phyloP scores from a whole-genome alignment of 495 filamentous ascomycete genomes.

The Penicillium antarcticum region DNA sequence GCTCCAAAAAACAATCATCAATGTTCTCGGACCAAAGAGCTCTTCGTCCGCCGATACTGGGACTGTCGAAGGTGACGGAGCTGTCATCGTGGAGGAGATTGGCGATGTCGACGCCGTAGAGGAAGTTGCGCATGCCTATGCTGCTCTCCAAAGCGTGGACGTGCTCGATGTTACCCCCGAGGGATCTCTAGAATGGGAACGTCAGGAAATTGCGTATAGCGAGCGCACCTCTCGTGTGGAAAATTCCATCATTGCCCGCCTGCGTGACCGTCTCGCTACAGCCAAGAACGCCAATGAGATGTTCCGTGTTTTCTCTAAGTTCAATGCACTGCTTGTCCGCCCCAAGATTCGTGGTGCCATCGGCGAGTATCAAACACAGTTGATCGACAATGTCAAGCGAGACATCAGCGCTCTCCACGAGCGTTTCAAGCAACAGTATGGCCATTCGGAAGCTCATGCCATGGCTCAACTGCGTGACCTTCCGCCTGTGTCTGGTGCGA shows the following conservation, averaged over 20 bases:
- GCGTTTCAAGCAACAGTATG: constrained; percentile 97
- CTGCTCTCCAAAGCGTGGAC: constrained; percentile 88
- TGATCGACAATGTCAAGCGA: constrained; percentile 95
- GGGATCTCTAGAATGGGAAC: constrained; percentile 85
- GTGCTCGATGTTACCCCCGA: constrained; percentile 86
- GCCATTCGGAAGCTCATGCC: constrained; percentile 92
- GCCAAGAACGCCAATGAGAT: constrained; percentile 97
- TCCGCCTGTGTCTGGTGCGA: constrained; percentile 91
- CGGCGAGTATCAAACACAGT: constrained; percentile 92
- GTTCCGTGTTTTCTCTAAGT: constrained; percentile 99
- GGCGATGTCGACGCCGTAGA: constrained; percentile 98
- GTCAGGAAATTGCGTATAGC: constrained; percentile 92
- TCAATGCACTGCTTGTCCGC: constrained; percentile 96
- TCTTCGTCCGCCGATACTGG: constrained; percentile 43
- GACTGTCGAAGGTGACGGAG: constrained; percentile 50
- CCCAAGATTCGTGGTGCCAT: constrained; percentile 98
- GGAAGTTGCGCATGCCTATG: constrained; percentile 91
- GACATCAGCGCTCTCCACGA: constrained; percentile 92
- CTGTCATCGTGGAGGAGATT: constrained; percentile 82
- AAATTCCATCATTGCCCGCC: constrained; percentile 95
- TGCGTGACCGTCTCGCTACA: constrained; percentile 89
- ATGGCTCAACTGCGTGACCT: constrained; percentile 97
- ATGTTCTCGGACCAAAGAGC: constrained; percentile 77
- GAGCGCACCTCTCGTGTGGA: constrained; percentile 95
- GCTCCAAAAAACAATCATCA: constrained; percentile 90